Conservation (phyloP, 2,329 filamentous ascomycete species). For the Stemphylium beticola region DNA sequence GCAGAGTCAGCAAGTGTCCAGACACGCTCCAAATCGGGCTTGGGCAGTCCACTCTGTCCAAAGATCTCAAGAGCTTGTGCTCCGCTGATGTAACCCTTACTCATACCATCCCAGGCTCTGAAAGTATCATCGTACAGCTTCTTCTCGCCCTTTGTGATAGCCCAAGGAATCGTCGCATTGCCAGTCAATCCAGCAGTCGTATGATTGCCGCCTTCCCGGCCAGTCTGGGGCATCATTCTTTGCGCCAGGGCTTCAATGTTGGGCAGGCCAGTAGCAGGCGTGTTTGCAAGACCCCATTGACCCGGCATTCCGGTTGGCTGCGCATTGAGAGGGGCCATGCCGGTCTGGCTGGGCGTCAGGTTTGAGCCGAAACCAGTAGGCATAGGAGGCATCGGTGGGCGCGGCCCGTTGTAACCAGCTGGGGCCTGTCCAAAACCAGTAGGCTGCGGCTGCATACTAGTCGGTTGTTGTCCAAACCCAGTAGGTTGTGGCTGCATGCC, state of each 20-base stretch:
- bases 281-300: constrained; percentile 98
- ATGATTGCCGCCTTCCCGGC: constrained; percentile 79
- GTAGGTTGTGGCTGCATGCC: constrained; percentile 59
- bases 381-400: constrained; percentile 81
- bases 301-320: constrained; percentile 92
- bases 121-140: constrained; percentile 95
- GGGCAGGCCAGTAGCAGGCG: constrained; percentile 84
- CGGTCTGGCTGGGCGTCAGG: constrained; percentile 67
- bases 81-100: constrained; percentile 89
- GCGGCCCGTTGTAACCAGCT: constrained; percentile 79
- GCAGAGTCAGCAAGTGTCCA: constrained; percentile 95
- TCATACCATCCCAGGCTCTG: constrained; percentile 93
- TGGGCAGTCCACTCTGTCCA: constrained; percentile 91
- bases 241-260: constrained; percentile 93
- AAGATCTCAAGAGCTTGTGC: constrained; percentile 96
- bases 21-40: constrained; percentile 85
- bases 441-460: constrained; percentile 43
- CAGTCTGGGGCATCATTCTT: constrained; percentile 96
- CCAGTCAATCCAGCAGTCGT: constrained; percentile 87
- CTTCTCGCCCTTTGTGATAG: constrained; percentile 98
- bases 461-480: constrained; percentile 43
- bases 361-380: constrained; percentile 60
- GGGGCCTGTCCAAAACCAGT: constrained; percentile 70
- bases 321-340: constrained; percentile 74
- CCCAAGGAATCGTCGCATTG: constrained; percentile 96